These are phyloP conservation scores for Aspergillus alliaceus DNA, from an alignment of 2,329 filamentous ascomycete genomes.

Conservation along the genomic window DNA sequence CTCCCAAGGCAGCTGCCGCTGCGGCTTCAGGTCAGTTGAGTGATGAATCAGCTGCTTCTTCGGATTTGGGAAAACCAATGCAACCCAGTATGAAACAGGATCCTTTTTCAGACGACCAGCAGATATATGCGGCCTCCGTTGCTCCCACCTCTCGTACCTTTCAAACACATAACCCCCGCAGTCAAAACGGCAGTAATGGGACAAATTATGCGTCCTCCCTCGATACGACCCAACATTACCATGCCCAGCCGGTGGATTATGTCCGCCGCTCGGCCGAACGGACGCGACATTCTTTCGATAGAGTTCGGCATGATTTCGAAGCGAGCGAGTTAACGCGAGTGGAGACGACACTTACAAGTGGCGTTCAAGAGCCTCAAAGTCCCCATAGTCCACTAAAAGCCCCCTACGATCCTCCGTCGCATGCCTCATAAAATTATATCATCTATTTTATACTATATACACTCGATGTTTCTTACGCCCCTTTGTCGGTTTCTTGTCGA, in stretches of 20 bases:
- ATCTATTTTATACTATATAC: slow-evolving; percentile 27
- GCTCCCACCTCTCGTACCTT: slow-evolving; percentile 74
- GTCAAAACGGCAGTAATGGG: slow-evolving; percentile 89
- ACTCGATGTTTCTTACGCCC: slow-evolving; percentile 33
- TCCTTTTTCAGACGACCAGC: slow-evolving; percentile 78
- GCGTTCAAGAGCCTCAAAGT: slow-evolving; percentile 26
- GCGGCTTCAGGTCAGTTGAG: slow-evolving; percentile 40
- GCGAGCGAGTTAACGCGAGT: slow-evolving; percentile 84
- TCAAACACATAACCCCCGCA: slow-evolving; percentile 75
- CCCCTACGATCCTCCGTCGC: slow-evolving; percentile 32
- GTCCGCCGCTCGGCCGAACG: slow-evolving; percentile 77
- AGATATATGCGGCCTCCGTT: slow-evolving; percentile 89
- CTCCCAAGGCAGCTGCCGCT: slow-evolving; percentile 47
- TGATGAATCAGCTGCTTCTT: slow-evolving; percentile 40
- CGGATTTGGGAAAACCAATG: slow-evolving; percentile 48
- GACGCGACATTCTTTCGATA: slow-evolving; percentile 82
- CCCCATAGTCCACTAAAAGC: slow-evolving; percentile 35
- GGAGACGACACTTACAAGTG: slow-evolving; percentile 62
- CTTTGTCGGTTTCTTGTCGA: slow-evolving; percentile 20
- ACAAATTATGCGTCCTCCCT: slow-evolving; percentile 74
- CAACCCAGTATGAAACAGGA: slow-evolving; percentile 59
- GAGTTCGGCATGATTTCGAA: slow-evolving; percentile 79
- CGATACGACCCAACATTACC: slow-evolving; percentile 48
- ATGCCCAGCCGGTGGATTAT: slow-evolving; percentile 61
- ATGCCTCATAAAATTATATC: slow-evolving; percentile 29